Evolutionary conservation across 1,139 yeast genomes (phyloP).

Genomic region (Eremothecium coryli): DNA sequence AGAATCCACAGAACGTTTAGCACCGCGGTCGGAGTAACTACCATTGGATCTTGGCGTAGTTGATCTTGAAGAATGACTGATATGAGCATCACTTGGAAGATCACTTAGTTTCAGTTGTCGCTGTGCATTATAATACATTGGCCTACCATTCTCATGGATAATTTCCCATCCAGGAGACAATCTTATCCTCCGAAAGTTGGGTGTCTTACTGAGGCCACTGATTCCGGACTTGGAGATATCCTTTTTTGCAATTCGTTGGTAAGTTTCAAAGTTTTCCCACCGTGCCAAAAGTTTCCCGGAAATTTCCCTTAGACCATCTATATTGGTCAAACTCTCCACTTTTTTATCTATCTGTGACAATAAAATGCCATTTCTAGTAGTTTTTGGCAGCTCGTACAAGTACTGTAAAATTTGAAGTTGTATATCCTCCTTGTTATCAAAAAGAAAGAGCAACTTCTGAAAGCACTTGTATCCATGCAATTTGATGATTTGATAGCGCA

Average conservation of each 20-base stretch:
- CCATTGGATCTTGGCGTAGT: slow-evolving; percentile 4
- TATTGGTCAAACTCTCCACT: slow-evolving; percentile 38
- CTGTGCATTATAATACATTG: slow-evolving; percentile 28
- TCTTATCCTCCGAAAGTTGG: slow-evolving; percentile 26
- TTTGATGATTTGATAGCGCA: slow-evolving; percentile 54
- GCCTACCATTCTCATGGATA: slow-evolving; percentile 28
- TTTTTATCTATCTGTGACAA: slow-evolving; percentile 67
- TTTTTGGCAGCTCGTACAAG: slow-evolving; percentile 65
- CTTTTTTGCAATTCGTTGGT: slow-evolving; percentile 52
- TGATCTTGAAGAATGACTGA: slow-evolving; percentile 1
- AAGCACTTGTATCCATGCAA: slow-evolving; percentile 85
- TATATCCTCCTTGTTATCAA: slow-evolving; percentile 28
- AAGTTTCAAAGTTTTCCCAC: slow-evolving; percentile 74
- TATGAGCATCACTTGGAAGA: slow-evolving; percentile 21
- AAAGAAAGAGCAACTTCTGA: slow-evolving; percentile 46
- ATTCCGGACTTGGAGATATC: slow-evolving; percentile 17
- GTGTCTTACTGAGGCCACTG: slow-evolving; percentile 12
- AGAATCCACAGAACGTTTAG: slow-evolving; percentile 15
- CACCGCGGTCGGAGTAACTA: slow-evolving; percentile 4
- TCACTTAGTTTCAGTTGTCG: slow-evolving; percentile 21
- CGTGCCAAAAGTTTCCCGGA: slow-evolving; percentile 44
- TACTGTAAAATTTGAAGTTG: slow-evolving; percentile 45
- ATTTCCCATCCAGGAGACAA: slow-evolving; percentile 30
- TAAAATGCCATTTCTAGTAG: slow-evolving; percentile 75
- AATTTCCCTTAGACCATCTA: slow-evolving; percentile 31